A percentile compares a stretch with the other conserved stretches of the same genome.
Evolutionary conservation across 257 asterid species (phyloP).

Genomic region (Solanum pinnatisectum): DNA sequence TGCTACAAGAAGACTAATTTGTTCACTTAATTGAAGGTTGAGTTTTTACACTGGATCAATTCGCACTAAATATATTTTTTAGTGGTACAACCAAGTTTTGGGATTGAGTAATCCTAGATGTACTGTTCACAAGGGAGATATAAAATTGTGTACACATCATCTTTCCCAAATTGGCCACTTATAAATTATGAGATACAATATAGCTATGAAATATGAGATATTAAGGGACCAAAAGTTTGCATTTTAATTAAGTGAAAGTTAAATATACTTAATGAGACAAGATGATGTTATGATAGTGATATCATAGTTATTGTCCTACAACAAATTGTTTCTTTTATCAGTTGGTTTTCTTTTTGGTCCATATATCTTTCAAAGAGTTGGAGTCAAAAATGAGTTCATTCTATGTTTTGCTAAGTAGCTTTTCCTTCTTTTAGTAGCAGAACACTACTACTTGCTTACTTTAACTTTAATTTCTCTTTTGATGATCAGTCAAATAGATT

Average conservation of each 20-base stretch:
- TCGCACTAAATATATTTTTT: no score
- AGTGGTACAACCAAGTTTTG: background rate
- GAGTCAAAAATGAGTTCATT: constrained; percentile 64
- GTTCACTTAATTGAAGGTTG: no score
- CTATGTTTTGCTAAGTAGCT: constrained; percentile 19
- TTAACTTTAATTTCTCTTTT: background rate
- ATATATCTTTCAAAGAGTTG: constrained; percentile 36
- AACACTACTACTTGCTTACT: background rate
- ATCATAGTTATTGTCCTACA: constrained; percentile 12
- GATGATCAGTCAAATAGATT: background rate
- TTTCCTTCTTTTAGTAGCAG: background rate
- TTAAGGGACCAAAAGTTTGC: background rate
- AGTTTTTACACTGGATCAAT: background rate
- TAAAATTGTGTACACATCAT: background rate
- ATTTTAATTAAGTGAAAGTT: background rate
- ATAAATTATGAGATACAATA: background rate
- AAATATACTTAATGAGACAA: background rate
- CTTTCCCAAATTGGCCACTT: background rate
- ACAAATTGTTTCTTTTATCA: constrained; percentile 21
- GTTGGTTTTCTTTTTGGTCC: constrained; percentile 17
- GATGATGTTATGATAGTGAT: constrained; percentile 12
- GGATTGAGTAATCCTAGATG: background rate
- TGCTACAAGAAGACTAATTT: background rate
- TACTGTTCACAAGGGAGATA: background rate
- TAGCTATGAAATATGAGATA: background rate